A percentile compares a stretch with the other conserved stretches of the same genome.
These are phyloP conservation scores for Hibiscus trionum DNA, from an alignment of 345 rosid species.

Conservation along the genomic window DNA sequence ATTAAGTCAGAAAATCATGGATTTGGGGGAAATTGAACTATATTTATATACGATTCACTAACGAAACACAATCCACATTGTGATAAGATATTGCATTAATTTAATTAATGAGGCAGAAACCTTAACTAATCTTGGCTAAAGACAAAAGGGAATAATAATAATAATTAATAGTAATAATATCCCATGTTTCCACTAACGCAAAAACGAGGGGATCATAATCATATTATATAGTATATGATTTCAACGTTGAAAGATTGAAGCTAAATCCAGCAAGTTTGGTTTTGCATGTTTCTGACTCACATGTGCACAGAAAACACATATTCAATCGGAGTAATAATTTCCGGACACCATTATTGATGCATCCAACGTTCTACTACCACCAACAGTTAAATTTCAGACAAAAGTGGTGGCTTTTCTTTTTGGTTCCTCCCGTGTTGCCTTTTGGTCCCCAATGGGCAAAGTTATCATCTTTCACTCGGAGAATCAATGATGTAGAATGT, in stretches of 20 bases:
- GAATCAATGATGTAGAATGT: constrained; percentile 30
- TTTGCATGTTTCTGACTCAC: constrained; percentile 29
- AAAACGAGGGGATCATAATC: no score
- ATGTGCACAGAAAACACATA: constrained; percentile 44
- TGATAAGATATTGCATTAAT: neutral
- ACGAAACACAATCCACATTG: no score
- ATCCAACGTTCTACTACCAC: neutral
- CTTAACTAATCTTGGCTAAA: neutral
- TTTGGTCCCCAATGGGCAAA: constrained; percentile 33
- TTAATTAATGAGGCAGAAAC: neutral
- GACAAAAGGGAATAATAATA: neutral
- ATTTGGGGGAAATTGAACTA: neutral
- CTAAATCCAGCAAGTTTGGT: constrained; percentile 2
- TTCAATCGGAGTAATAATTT: constrained; percentile 1
- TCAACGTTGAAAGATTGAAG: constrained; percentile 7
- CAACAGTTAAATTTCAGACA: neutral
- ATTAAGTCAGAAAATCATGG: neutral
- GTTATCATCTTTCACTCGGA: neutral
- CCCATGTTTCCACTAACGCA: no score
- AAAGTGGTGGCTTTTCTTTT: constrained; percentile 10
- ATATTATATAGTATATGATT: no score
- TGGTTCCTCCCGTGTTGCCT: constrained; percentile 20
- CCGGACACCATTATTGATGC: neutral
- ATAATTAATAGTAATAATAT: no score
- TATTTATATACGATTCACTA: neutral